Base-by-base conservation (phyloP, 495 filamentous ascomycete species). In the Penicillium nucicola region DNA sequence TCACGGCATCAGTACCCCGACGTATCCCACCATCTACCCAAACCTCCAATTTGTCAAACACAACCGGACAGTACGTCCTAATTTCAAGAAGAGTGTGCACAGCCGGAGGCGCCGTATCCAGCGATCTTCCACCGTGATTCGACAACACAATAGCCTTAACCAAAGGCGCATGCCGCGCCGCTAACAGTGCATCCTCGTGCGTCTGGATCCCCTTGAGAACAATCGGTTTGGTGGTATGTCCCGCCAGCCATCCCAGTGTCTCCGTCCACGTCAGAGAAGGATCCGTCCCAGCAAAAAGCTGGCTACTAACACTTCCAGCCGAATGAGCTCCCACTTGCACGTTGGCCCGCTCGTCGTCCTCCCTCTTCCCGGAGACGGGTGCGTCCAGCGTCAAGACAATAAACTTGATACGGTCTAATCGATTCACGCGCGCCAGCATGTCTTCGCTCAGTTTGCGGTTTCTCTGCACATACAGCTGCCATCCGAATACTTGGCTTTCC, bases 321-420 rank as follows among this genome's bases (percentile, higher is more conserved):
- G 53, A 53, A 3, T 79, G 52, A 18, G n/a, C n/a, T n/a, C n/a
- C n/a, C n/a, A 39, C 62, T 33, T 80, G 75, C 1, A 78, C 68
- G n/a, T 76, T 73, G 3, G 67, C 67, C 2, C 81, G 67, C 62
- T 95, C 90, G 65, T 96, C 90, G 23, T 84, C 80, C 75, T 96
- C 90, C 41, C 90, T 76, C 67, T 96, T 96, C 1, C 90, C 90
- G 0, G 89, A 82, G 7, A 88, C 82, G 1, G 90, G 86, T 2
- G 88, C 86, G 64, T 96, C 90, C n/a, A 95, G 81, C 1, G 91
- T 96, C 18, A 95, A 72, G 42, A 84, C 81, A 38, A 95, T 74
- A 2, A 72, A 81, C 37, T 76, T 76, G 10, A 87, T 63, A 38
- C 39, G 38, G 0, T 61, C 65, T 0, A 76, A 57, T 1, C 56